Conservation (phyloP, 2,329 filamentous ascomycete species). For the Pestalotiopsis sp. region DNA sequence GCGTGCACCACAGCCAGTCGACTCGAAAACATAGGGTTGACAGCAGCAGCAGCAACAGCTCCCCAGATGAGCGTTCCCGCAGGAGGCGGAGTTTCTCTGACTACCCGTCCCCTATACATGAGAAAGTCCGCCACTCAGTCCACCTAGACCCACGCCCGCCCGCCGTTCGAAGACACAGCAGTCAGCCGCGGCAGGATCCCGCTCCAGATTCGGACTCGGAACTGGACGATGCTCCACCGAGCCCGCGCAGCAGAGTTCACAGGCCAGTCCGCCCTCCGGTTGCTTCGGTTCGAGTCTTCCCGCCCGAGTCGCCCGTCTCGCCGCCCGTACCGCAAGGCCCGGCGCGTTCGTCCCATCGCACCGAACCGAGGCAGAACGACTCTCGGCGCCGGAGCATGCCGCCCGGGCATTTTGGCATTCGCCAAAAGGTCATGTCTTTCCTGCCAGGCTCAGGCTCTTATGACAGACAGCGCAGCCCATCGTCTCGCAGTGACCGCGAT, state of each 20-base stretch:
- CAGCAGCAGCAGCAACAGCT: constrained; percentile 37
- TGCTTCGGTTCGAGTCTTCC: constrained; percentile 21
- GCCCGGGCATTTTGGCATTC: constrained; percentile 24
- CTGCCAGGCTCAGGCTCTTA: constrained; percentile 27
- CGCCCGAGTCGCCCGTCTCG: constrained; percentile 17
- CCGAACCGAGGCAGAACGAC: constrained; percentile 28
- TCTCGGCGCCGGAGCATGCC: constrained; percentile 27
- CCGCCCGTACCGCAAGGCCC: constrained; percentile 17
- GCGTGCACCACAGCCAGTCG: neutral
- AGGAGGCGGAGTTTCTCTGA: constrained; percentile 56
- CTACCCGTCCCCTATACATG: constrained; percentile 40
- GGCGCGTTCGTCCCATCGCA: constrained; percentile 22
- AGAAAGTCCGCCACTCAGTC: constrained; percentile 22
- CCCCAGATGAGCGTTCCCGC: constrained; percentile 41
- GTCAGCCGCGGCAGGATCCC: constrained; percentile 27
- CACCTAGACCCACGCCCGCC: constrained; percentile 26
- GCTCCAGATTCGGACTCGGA: constrained; percentile 25
- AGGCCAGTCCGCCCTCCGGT: constrained; percentile 22
- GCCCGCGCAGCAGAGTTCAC: constrained; percentile 13
- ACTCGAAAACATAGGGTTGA: constrained; percentile 21
- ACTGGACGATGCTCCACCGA: constrained; percentile 20
- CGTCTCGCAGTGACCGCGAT: constrained; percentile 26
- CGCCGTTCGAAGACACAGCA: constrained; percentile 28
- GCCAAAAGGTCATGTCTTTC: constrained; percentile 29
- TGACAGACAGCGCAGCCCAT: constrained; percentile 31